Evolutionary conservation across 352 stramenopile species (phyloP).

Genomic region (Phytopythium mirpurense): DNA sequence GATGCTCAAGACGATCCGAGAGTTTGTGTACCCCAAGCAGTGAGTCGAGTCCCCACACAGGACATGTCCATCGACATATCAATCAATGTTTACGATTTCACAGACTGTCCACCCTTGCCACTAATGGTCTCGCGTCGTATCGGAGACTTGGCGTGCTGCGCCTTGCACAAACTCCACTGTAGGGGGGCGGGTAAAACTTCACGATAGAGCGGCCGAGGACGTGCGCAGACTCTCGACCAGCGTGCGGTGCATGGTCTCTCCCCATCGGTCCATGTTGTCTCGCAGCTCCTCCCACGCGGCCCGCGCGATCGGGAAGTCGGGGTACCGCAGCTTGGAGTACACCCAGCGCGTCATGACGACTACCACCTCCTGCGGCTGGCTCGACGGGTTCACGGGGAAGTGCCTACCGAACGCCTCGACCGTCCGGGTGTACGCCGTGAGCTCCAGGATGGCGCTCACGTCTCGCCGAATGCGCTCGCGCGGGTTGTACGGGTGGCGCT

Average conservation of each 20-base stretch:
- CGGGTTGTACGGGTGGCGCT: slow-evolving; percentile 21
- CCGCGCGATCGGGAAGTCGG: slow-evolving; percentile 17
- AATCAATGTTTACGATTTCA: too few species aligned
- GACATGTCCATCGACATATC: too few species aligned
- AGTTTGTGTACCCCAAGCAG: slow-evolving; percentile 17
- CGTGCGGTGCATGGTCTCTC: slow-evolving; percentile 12
- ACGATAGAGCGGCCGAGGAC: background rate
- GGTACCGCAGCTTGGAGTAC: slow-evolving; percentile 23
- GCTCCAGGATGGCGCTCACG: slow-evolving; percentile 11
- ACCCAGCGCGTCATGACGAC: slow-evolving; percentile 29
- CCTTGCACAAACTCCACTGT: too few species aligned
- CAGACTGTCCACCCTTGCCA: too few species aligned
- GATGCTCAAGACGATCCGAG: slow-evolving; percentile 27
- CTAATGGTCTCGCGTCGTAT: too few species aligned
- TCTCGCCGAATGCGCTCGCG: slow-evolving; percentile 20
- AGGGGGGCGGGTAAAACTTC: too few species aligned
- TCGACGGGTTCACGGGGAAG: slow-evolving; percentile 1
- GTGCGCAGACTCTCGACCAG: slow-evolving; percentile 2
- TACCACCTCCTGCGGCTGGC: slow-evolving; percentile 16
- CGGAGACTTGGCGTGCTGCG: background rate
- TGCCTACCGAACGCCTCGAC: slow-evolving; percentile 5
- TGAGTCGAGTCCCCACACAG: too few species aligned
- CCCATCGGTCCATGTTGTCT: slow-evolving; percentile 31
- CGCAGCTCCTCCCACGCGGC: slow-evolving; percentile 23
- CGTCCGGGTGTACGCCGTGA: slow-evolving; percentile 19